Evolutionary conservation across 2,329 filamentous ascomycete genomes (phyloP).

Genomic region (Teratosphaeria pseudoeucalypti): DNA sequence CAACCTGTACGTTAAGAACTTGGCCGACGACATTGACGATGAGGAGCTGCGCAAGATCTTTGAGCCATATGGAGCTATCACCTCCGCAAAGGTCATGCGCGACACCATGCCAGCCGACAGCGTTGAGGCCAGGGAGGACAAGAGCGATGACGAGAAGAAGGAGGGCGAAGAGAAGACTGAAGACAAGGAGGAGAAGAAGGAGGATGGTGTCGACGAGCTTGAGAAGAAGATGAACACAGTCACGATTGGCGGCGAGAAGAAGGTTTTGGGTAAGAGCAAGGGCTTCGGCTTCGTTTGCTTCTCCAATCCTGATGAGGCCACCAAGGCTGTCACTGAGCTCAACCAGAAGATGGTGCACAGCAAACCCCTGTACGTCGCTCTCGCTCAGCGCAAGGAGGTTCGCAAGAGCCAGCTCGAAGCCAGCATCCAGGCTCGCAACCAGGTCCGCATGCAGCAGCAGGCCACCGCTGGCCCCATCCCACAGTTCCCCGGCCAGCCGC

Average conservation of each 20-base stretch:
- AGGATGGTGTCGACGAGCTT: slow-evolving; percentile 37
- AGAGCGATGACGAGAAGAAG: slow-evolving; percentile 43
- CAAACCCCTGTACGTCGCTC: slow-evolving; percentile 95
- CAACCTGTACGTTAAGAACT: slow-evolving; percentile 99
- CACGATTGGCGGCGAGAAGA: slow-evolving; percentile 50
- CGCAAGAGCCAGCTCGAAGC: slow-evolving; percentile 98
- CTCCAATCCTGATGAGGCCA: slow-evolving; percentile 97
- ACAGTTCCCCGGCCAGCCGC: slow-evolving; percentile 63
- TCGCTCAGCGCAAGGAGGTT: slow-evolving; percentile 98
- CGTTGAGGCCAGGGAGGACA: slow-evolving; percentile 32
- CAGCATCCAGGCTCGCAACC: slow-evolving; percentile 97
- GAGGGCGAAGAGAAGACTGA: slow-evolving; percentile 41
- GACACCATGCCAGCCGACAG: slow-evolving; percentile 53
- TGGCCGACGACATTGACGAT: slow-evolving; percentile 92
- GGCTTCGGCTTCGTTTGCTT: slow-evolving; percentile 99
- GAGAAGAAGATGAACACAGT: slow-evolving; percentile 43
- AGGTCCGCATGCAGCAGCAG: slow-evolving; percentile 95
- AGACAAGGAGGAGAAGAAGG: slow-evolving; percentile 48
- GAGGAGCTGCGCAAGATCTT: slow-evolving; percentile 96
- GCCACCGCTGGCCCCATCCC: slow-evolving; percentile 74
- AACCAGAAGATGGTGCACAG: slow-evolving; percentile 97
- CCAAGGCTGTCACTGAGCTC: slow-evolving; percentile 98
- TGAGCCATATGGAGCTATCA: slow-evolving; percentile 83
- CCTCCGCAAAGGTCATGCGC: slow-evolving; percentile 98
- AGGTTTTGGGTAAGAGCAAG: slow-evolving; percentile 89